A percentile compares a stretch with the other conserved stretches of the same genome.
phyloP scores from a whole-genome alignment of 192 early-diverging fungal genomes.

The Podila minutissima region DNA sequence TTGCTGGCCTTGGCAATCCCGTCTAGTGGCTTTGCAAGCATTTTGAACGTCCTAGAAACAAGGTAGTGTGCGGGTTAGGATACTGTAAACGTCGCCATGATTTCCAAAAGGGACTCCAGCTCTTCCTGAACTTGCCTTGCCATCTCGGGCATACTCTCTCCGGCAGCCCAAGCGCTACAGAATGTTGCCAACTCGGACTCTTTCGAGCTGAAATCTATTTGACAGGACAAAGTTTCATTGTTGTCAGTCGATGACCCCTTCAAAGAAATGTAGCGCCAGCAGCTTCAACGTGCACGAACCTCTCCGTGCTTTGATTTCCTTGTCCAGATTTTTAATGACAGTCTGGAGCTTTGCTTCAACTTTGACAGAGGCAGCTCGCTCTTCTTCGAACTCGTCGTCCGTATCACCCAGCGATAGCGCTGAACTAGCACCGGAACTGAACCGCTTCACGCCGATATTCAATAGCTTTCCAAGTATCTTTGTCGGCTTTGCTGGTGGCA shows the following conservation, averaged over 20 bases:
- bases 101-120: neutral
- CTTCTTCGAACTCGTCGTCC: slow-evolving; percentile 50
- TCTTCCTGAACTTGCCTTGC: slow-evolving; percentile 13
- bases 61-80: neutral
- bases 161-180: slow-evolving; percentile 21
- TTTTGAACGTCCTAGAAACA: slow-evolving; percentile 23
- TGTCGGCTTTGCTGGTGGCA: slow-evolving; percentile 49
- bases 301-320: slow-evolving; percentile 44
- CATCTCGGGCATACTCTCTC: slow-evolving; percentile 29
- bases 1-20: slow-evolving; percentile 49
- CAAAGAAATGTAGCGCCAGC: neutral
- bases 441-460: slow-evolving; percentile 39
- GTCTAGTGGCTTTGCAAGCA: slow-evolving; percentile 40
- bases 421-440: slow-evolving; percentile 20
- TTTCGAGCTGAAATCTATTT: slow-evolving; percentile 39
- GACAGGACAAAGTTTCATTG: no score
- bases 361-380: slow-evolving; percentile 7
- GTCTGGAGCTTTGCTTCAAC: slow-evolving; percentile 34
- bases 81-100: neutral
- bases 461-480: slow-evolving; percentile 39
- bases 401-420: slow-evolving; percentile 25
- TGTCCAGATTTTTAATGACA: slow-evolving; percentile 38
- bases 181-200: slow-evolving; percentile 43
- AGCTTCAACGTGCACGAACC: neutral
- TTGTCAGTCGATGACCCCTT: neutral